phyloP scores from a whole-genome alignment of 1,284 basidiomycete genomes.

The Bothia castanella region DNA sequence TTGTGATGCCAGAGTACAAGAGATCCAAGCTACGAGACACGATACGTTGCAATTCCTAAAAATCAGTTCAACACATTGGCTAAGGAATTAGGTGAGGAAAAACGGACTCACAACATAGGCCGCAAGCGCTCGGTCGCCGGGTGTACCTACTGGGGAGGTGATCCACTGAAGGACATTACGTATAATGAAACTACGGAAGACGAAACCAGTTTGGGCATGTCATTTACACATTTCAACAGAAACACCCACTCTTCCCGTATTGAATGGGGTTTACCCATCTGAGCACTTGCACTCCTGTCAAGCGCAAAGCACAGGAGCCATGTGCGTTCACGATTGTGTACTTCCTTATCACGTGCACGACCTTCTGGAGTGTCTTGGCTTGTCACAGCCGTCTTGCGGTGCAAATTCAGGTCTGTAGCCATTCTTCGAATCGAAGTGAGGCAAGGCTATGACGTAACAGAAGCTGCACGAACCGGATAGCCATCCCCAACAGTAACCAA shows the following conservation, averaged over 20 bases:
- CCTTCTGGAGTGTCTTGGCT: slow-evolving; percentile 74
- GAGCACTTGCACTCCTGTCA: slow-evolving; percentile 87
- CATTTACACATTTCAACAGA: slow-evolving; percentile 7
- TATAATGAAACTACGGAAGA: slow-evolving; percentile 69
- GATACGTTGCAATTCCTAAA: slow-evolving; percentile 80
- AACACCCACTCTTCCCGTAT: slow-evolving; percentile 78
- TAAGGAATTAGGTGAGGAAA: slow-evolving; percentile 1
- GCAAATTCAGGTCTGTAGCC: slow-evolving; percentile 94
- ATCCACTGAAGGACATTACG: slow-evolving; percentile 77
- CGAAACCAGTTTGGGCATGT: not conserved
- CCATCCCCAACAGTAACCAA: slow-evolving; percentile 88
- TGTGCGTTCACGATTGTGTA: slow-evolving; percentile 90
- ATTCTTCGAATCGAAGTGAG: slow-evolving; percentile 51
- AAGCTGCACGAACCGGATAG: slow-evolving; percentile 55
- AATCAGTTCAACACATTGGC: slow-evolving; percentile 4
- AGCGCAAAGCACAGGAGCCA: slow-evolving; percentile 92
- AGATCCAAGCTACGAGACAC: slow-evolving; percentile 87
- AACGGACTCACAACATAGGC: slow-evolving; percentile 61
- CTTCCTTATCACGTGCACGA: slow-evolving; percentile 70
- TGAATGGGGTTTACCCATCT: slow-evolving; percentile 88
- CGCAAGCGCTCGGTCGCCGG: slow-evolving; percentile 61
- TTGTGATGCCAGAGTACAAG: slow-evolving; percentile 80
- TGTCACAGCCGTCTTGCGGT: slow-evolving; percentile 76
- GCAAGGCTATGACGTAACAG: not conserved
- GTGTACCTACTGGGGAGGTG: slow-evolving; percentile 55